Percentiles rank a stretch among this genome's conserved stretches.
phyloP scores from a whole-genome alignment of 2,329 filamentous ascomycete species.

The Xenoacremonium recifei region DNA sequence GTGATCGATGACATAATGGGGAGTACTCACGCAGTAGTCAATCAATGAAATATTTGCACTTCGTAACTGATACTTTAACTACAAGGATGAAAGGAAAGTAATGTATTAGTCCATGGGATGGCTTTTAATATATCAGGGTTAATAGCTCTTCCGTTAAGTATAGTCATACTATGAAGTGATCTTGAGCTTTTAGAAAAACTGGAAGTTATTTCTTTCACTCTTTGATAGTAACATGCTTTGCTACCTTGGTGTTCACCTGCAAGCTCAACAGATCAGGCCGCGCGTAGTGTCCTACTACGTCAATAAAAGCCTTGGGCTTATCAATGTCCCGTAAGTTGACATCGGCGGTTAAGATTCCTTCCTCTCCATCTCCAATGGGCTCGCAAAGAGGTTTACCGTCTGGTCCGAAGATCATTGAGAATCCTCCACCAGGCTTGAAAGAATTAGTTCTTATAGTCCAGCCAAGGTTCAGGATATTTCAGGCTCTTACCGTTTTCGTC shows the following conservation, averaged over 20 bases:
- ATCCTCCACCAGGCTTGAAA: conserved; percentile 44
- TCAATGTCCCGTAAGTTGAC: conserved; percentile 41
- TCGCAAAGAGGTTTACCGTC: conserved; percentile 47
- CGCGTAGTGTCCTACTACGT: conserved; percentile 29
- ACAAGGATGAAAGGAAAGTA: too few species aligned
- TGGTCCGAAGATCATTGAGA: conserved; percentile 50
- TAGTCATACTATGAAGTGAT: too few species aligned
- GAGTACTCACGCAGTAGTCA: too few species aligned
- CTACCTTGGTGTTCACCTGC: conserved; percentile 25
- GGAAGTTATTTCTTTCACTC: too few species aligned
- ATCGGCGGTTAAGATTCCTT: conserved; percentile 48
- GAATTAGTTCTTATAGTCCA: background rate
- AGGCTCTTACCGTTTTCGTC: conserved; percentile 15
- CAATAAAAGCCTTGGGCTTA: conserved; percentile 35
- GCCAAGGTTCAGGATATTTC: background rate
- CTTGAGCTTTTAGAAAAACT: too few species aligned
- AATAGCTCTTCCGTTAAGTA: too few species aligned
- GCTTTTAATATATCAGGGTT: too few species aligned
- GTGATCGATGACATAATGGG: too few species aligned
- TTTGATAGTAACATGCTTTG: background rate
- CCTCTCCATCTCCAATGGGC: conserved; percentile 35
- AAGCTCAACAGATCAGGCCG: conserved; percentile 37
- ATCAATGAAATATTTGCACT: too few species aligned
- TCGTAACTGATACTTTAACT: too few species aligned
- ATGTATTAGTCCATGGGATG: too few species aligned